phyloP scores from a whole-genome alignment of 371 early-diverging fungal species.

The Rhizopus arrhizus region DNA sequence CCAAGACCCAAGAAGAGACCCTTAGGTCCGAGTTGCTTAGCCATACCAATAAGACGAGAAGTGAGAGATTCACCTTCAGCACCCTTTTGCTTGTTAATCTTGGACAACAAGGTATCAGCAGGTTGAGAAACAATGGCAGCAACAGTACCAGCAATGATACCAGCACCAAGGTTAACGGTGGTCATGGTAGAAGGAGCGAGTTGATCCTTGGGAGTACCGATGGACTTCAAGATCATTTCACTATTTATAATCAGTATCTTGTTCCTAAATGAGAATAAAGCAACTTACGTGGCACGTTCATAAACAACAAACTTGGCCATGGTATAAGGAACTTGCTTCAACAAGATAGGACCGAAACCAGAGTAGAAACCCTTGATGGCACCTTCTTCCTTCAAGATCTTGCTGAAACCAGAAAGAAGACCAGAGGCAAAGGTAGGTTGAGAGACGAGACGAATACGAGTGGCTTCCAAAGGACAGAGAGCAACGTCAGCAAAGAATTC shows the following conservation, averaged over 20 bases:
- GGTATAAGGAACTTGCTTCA: slow-evolving; percentile 76
- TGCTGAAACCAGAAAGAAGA: slow-evolving; percentile 63
- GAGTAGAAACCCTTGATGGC: slow-evolving; percentile 74
- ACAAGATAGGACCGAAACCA: slow-evolving; percentile 75
- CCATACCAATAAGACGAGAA: slow-evolving; percentile 59
- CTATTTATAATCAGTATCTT: slow-evolving; percentile 14
- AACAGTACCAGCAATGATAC: slow-evolving; percentile 62
- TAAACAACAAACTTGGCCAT: slow-evolving; percentile 67
- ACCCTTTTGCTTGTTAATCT: slow-evolving; percentile 74
- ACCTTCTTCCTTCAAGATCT: slow-evolving; percentile 71
- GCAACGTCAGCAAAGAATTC: slow-evolving; percentile 93
- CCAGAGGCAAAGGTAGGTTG: slow-evolving; percentile 73
- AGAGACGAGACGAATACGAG: slow-evolving; percentile 78
- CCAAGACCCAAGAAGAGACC: slow-evolving; percentile 75
- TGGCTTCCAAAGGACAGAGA: slow-evolving; percentile 81
- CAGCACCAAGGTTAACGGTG: slow-evolving; percentile 51
- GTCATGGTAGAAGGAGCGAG: slow-evolving; percentile 50
- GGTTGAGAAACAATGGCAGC: slow-evolving; percentile 65
- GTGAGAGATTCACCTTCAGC: slow-evolving; percentile 58
- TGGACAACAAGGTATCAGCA: slow-evolving; percentile 63
- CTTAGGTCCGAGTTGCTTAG: slow-evolving; percentile 63
- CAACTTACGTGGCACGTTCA: slow-evolving; percentile 56
- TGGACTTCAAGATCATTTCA: slow-evolving; percentile 50
- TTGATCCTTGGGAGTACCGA: slow-evolving; percentile 60
- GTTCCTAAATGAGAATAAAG: background rate